Conservation (phyloP, 441 rosid genomes). For the Heliophila coronopifolia region DNA sequence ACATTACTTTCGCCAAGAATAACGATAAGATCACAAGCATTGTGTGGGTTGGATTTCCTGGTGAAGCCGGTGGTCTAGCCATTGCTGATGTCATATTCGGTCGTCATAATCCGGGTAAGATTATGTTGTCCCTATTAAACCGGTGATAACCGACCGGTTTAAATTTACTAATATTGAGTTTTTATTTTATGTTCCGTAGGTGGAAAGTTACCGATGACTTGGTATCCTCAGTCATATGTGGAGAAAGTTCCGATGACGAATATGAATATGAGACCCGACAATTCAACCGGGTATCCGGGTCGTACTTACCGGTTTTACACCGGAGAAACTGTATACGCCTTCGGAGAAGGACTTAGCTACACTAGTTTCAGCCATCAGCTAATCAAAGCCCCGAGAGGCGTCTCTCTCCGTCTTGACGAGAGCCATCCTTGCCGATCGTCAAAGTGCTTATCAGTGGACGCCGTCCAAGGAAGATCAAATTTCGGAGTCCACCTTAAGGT, state of each 20-base stretch:
- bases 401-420: constrained; percentile 40
- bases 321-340: constrained; percentile 65
- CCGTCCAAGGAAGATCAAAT: constrained; percentile 24
- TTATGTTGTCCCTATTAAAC: background rate
- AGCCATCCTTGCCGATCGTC: constrained; percentile 52
- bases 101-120: constrained; percentile 62
- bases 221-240: constrained; percentile 80
- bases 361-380: constrained; percentile 39
- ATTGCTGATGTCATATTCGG: constrained; percentile 81
- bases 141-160: background rate
- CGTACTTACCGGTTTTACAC: constrained; percentile 68
- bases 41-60: constrained; percentile 88
- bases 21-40: constrained; percentile 58
- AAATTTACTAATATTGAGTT: background rate
- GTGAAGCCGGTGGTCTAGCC: constrained; percentile 85
- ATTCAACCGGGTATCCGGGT: constrained; percentile 74
- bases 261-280: constrained; percentile 92
- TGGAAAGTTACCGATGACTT: constrained; percentile 87
- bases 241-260: constrained; percentile 85
- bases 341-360: constrained; percentile 74
- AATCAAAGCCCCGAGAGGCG: constrained; percentile 38
- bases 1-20: constrained; percentile 59
- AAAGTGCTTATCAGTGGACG: constrained; percentile 51
- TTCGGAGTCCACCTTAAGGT: constrained; percentile 49
- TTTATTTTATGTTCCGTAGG: constrained; percentile 30